These are phyloP conservation scores for Tinospora cordifolia DNA, from an alignment of 164 flowering plant genomes.

Conservation along the genomic window DNA sequence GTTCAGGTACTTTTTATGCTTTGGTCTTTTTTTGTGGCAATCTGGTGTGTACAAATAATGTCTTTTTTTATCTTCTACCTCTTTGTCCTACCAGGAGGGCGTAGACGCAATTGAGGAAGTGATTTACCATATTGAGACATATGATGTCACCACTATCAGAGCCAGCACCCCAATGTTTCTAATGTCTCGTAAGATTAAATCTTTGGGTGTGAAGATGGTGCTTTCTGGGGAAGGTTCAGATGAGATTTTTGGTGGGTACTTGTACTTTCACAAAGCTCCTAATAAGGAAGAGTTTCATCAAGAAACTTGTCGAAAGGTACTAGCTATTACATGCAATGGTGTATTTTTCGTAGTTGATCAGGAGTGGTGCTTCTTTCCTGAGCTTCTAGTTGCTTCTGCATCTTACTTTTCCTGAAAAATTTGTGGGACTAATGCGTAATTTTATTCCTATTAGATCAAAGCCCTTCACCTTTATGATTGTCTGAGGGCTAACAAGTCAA, in stretches of 20 bases:
- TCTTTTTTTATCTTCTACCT: no score
- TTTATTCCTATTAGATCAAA: slow-evolving; percentile 49
- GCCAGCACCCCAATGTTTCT: slow-evolving; percentile 99
- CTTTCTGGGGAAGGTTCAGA: slow-evolving; percentile 95
- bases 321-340: not conserved
- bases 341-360: not conserved
- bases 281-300: slow-evolving; percentile 82
- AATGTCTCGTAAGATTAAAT: slow-evolving; percentile 88
- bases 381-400: not conserved
- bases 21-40: not conserved
- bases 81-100: slow-evolving; percentile 58
- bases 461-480: slow-evolving; percentile 63
- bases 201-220: slow-evolving; percentile 97
- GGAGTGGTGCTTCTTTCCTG: not conserved
- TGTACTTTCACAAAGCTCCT: slow-evolving; percentile 94
- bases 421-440: slow-evolving; percentile 12
- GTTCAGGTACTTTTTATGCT: slow-evolving; percentile 55
- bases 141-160: slow-evolving; percentile 90
- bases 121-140: slow-evolving; percentile 87
- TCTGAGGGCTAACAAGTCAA: slow-evolving; percentile 90
- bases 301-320: slow-evolving; percentile 80
- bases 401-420: not conserved
- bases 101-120: slow-evolving; percentile 94
- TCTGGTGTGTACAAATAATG: not conserved
- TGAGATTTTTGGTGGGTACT: slow-evolving; percentile 88